Conservation (phyloP, 108 stramenopile genomes). For the Skeletonema potamos region DNA sequence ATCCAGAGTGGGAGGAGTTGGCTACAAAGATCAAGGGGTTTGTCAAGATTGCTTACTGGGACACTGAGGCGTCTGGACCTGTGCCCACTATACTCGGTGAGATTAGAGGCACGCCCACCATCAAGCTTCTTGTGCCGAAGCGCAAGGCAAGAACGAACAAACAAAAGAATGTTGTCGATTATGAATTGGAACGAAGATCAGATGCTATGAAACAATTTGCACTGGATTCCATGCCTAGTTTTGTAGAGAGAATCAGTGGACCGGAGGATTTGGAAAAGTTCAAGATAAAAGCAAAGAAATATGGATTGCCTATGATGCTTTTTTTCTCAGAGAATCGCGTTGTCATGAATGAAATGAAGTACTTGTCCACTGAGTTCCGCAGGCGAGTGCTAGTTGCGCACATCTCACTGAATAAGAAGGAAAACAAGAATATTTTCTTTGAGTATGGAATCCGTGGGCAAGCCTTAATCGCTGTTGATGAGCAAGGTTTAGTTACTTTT, state of each 20-base stretch:
- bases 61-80: constrained; percentile 54
- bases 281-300: constrained; percentile 47
- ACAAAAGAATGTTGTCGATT: constrained; percentile 61
- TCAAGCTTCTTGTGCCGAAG: constrained; percentile 61
- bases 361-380: constrained; percentile 63
- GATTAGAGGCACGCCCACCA: constrained; percentile 65
- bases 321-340: constrained; percentile 55
- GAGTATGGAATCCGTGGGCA: constrained; percentile 49
- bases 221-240: constrained; percentile 58
- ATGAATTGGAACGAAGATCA: constrained; percentile 63
- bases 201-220: constrained; percentile 59
- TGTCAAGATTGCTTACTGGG: constrained; percentile 74
- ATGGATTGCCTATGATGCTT: constrained; percentile 55
- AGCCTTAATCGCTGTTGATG: constrained; percentile 40
- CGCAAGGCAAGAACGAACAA: constrained; percentile 53
- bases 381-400: constrained; percentile 54
- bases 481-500: constrained; percentile 8
- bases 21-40: constrained; percentile 51
- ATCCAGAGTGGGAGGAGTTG: constrained; percentile 73
- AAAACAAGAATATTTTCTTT: constrained; percentile 47
- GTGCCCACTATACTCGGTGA: constrained; percentile 59
- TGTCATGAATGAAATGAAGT: constrained; percentile 55
- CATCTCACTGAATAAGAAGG: constrained; percentile 52
- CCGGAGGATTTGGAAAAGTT: constrained; percentile 45
- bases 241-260: constrained; percentile 52